Evolutionary conservation across 108 stramenopile genomes (phyloP).

Genomic region (Licmophora abbreviata): DNA sequence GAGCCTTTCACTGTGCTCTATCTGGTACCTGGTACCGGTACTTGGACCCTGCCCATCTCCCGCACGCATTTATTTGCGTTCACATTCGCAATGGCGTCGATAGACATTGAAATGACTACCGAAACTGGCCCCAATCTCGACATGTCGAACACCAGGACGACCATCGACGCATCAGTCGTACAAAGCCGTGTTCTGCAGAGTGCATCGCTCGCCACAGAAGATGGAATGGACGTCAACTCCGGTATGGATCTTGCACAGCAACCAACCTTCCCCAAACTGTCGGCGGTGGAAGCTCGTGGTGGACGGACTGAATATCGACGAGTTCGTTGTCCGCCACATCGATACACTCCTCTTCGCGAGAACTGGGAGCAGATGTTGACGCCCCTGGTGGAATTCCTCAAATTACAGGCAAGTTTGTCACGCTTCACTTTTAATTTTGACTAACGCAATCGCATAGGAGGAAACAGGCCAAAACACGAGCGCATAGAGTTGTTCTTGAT

Average conservation of each 20-base stretch:
- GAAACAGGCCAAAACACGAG: slow-evolving; percentile 3
- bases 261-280: slow-evolving; percentile 72
- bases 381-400: slow-evolving; percentile 94
- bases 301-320: slow-evolving; percentile 82
- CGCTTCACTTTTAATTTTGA: not conserved
- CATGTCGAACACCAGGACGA: slow-evolving; percentile 38
- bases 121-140: too few species aligned
- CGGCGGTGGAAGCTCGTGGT: slow-evolving; percentile 60
- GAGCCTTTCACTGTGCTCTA: too few species aligned
- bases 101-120: too few species aligned
- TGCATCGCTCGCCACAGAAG: slow-evolving; percentile 58
- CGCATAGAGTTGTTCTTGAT: slow-evolving; percentile 53
- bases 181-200: slow-evolving; percentile 74
- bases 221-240: slow-evolving; percentile 25
- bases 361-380: slow-evolving; percentile 88
- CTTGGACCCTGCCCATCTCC: too few species aligned
- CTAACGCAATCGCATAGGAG: slow-evolving; percentile 1
- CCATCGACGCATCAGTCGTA: slow-evolving; percentile 66
- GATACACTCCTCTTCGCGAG: slow-evolving; percentile 89
- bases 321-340: slow-evolving; percentile 92
- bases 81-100: too few species aligned
- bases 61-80: too few species aligned
- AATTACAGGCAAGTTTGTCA: slow-evolving; percentile 66
- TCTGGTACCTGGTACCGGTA: too few species aligned
- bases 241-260: slow-evolving; percentile 23